Conservation (phyloP, 1,284 basidiomycete species). For the Meripilus lineatus region DNA sequence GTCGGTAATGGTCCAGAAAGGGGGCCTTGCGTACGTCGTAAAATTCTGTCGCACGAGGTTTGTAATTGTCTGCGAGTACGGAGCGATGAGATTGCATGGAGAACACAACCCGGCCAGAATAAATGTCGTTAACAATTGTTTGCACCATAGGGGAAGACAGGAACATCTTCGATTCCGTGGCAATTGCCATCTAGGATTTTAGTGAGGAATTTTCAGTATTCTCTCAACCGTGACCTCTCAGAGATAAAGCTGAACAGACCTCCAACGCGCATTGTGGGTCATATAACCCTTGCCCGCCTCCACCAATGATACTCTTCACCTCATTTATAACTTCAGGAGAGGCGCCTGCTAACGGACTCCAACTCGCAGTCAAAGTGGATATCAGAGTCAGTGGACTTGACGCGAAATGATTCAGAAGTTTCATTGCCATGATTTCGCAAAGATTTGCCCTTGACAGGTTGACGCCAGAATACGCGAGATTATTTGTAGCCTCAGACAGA, state of each 20-base stretch:
- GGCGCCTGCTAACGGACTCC: slow-evolving; percentile 81
- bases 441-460: slow-evolving; percentile 68
- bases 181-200: slow-evolving; percentile 73
- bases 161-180: slow-evolving; percentile 76
- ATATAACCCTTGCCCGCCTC: slow-evolving; percentile 46
- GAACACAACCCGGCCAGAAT: slow-evolving; percentile 69
- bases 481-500: slow-evolving; percentile 45
- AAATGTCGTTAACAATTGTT: slow-evolving; percentile 78
- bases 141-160: slow-evolving; percentile 78
- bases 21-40: slow-evolving; percentile 72
- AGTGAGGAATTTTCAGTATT: not conserved
- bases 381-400: slow-evolving; percentile 70
- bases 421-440: slow-evolving; percentile 83
- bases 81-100: slow-evolving; percentile 62
- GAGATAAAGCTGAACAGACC: slow-evolving; percentile 36
- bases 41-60: slow-evolving; percentile 67
- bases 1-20: slow-evolving; percentile 81
- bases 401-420: slow-evolving; percentile 73
- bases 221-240: not conserved
- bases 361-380: slow-evolving; percentile 70
- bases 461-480: slow-evolving; percentile 73
- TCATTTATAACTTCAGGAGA: slow-evolving; percentile 59
- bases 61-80: slow-evolving; percentile 83
- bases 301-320: slow-evolving; percentile 51
- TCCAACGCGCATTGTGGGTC: slow-evolving; percentile 76